Evolutionary conservation across 768 basidiomycete genomes (phyloP).

Genomic region (Suillus subaureus): DNA sequence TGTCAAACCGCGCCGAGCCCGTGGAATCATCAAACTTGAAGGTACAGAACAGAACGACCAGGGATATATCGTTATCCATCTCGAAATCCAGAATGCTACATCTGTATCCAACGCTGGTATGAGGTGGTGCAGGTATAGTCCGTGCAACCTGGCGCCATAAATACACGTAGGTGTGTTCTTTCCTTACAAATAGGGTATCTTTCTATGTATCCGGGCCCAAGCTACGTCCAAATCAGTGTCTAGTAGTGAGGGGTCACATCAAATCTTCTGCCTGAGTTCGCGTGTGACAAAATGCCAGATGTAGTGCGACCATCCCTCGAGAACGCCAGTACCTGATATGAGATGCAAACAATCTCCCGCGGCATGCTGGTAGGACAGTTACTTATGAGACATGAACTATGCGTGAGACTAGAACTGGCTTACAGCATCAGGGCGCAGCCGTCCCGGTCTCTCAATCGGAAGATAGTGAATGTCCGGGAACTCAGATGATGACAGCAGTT

Average conservation of each 20-base stretch:
- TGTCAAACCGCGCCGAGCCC: background rate
- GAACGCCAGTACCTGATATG: conserved; percentile 46
- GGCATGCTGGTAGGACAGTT: conserved; percentile 37
- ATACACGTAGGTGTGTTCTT: background rate
- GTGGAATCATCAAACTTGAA: background rate
- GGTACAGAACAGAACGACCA: background rate
- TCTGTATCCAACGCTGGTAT: background rate
- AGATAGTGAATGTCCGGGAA: conserved; percentile 62
- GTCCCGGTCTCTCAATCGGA: conserved; percentile 60
- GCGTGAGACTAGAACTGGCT: conserved; percentile 24
- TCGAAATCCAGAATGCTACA: background rate
- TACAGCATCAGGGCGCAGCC: conserved; percentile 67
- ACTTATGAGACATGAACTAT: conserved; percentile 8
- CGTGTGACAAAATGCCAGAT: conserved; percentile 50
- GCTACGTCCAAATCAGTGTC: background rate
- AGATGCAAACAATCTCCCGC: conserved; percentile 50
- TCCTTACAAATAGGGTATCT: background rate
- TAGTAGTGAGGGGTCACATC: background rate
- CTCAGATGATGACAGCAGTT: conserved; percentile 39
- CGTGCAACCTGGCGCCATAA: background rate
- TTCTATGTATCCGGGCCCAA: background rate
- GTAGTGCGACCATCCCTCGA: conserved; percentile 55
- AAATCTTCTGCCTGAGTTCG: conserved; percentile 29
- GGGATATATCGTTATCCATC: background rate
- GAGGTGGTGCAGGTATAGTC: background rate